phyloP scores from a whole-genome alignment of 345 rosid genomes.

The Aurinia saxatilis region DNA sequence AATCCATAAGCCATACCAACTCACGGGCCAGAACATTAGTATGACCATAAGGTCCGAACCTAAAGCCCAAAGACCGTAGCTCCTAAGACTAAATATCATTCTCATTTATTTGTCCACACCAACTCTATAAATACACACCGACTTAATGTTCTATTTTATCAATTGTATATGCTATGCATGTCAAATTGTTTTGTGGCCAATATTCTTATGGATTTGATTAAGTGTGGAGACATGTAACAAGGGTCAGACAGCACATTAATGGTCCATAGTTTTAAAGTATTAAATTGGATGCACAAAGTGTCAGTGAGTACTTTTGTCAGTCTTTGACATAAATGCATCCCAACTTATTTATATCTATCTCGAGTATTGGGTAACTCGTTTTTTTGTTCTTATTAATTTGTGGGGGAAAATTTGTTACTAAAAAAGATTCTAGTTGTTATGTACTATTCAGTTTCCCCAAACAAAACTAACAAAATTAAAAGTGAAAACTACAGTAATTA shows the following conservation, averaged over 20 bases:
- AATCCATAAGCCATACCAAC: too few species aligned
- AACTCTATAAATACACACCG: too few species aligned
- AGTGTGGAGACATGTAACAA: slow-evolving; percentile 12
- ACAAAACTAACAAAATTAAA: neutral
- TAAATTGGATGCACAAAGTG: slow-evolving; percentile 22
- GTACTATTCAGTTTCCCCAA: slow-evolving; percentile 6
- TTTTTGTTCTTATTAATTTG: neutral
- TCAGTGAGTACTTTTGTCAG: slow-evolving; percentile 31
- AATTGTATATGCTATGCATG: too few species aligned
- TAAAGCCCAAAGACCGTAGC: too few species aligned
- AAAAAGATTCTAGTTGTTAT: neutral
- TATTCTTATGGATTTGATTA: neutral
- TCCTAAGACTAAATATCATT: too few species aligned
- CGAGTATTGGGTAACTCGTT: neutral
- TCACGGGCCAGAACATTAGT: too few species aligned
- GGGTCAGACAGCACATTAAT: slow-evolving; percentile 26
- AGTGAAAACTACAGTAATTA: neutral
- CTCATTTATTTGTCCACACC: too few species aligned
- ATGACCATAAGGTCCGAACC: too few species aligned
- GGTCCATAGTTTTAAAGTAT: slow-evolving; percentile 22
- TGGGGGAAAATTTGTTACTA: neutral
- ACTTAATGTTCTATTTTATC: too few species aligned
- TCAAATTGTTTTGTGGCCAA: neutral
- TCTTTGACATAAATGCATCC: slow-evolving; percentile 20
- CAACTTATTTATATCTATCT: slow-evolving; percentile 6